phyloP scores from a whole-genome alignment of 2,329 filamentous ascomycete genomes.

The Diaporthe longicolla region DNA sequence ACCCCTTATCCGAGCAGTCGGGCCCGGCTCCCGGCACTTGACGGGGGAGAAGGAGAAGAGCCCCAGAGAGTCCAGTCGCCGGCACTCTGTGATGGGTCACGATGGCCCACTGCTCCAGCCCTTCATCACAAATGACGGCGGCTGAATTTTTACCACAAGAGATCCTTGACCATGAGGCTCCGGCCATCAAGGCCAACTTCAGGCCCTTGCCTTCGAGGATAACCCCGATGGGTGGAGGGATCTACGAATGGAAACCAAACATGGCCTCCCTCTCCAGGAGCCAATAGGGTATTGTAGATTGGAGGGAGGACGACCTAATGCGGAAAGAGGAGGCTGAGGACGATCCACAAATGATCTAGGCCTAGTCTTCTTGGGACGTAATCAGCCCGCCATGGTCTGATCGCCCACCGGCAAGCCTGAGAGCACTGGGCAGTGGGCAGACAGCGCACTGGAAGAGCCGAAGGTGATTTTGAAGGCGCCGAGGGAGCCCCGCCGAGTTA shows the following conservation, averaged over 20 bases:
- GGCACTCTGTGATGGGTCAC: constrained; percentile 26
- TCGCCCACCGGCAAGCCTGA: background rate
- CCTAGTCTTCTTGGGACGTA: constrained; percentile 5
- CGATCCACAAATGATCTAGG: constrained; percentile 24
- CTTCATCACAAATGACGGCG: constrained; percentile 38
- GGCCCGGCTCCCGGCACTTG: constrained; percentile 16
- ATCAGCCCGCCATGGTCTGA: background rate
- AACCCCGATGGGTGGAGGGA: constrained; percentile 13
- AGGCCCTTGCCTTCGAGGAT: constrained; percentile 26
- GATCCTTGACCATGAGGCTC: constrained; percentile 33
- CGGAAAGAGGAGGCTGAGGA: constrained; percentile 29
- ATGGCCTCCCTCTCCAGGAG: background rate
- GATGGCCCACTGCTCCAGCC: constrained; percentile 36
- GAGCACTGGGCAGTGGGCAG: constrained; percentile 17
- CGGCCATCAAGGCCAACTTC: constrained; percentile 19
- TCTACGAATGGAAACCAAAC: constrained; percentile 25
- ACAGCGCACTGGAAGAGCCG: constrained; percentile 11
- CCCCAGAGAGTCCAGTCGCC: constrained; percentile 2
- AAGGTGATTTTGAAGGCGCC: constrained; percentile 19
- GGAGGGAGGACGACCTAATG: background rate
- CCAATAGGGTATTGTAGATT: constrained; percentile 41
- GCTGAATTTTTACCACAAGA: constrained; percentile 7
- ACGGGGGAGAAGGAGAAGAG: constrained; percentile 16
- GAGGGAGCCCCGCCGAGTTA: constrained; percentile 12
- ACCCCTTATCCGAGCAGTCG: constrained; percentile 26